These are phyloP conservation scores for Kondoa subrosea DNA, from an alignment of 768 basidiomycete genomes.

Conservation along the genomic window DNA sequence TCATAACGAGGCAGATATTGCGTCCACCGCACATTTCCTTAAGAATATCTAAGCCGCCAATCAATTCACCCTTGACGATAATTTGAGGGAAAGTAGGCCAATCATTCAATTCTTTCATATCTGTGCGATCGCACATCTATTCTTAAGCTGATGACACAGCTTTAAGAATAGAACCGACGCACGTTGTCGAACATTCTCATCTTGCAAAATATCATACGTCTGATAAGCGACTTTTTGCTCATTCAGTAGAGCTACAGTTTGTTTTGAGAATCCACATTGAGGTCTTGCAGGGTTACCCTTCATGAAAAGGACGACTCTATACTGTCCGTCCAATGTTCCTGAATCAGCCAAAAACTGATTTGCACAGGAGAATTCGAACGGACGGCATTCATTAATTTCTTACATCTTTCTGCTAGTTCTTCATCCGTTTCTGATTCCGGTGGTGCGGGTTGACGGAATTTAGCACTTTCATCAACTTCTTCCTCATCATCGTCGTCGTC, in stretches of 20 bases:
- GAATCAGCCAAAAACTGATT: not conserved
- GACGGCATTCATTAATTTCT: conserved; percentile 54
- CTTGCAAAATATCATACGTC: conserved; percentile 65
- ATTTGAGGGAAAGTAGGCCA: conserved; percentile 85
- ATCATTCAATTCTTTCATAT: conserved; percentile 56
- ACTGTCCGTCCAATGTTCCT: not conserved
- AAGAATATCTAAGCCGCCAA: conserved; percentile 87
- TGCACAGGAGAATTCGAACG: not conserved
- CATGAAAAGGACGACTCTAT: conserved; percentile 72
- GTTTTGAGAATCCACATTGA: conserved; percentile 67
- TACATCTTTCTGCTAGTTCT: conserved; percentile 50
- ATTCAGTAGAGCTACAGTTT: conserved; percentile 51
- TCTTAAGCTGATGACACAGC: not conserved
- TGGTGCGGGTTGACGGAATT: conserved; percentile 3
- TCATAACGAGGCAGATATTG: not conserved
- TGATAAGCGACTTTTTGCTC: conserved; percentile 51
- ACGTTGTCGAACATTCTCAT: conserved; percentile 70
- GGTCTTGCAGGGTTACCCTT: conserved; percentile 64
- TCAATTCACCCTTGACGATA: conserved; percentile 72
- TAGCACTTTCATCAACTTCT: conserved; percentile 8
- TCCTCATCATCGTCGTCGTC: conserved; percentile 13
- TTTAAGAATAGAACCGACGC: conserved; percentile 23
- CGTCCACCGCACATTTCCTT: conserved; percentile 51
- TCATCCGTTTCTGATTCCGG: conserved; percentile 41
- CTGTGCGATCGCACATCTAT: conserved; percentile 17